phyloP scores from a whole-genome alignment of 2,329 filamentous ascomycete species.

The Blumeria graminis region DNA sequence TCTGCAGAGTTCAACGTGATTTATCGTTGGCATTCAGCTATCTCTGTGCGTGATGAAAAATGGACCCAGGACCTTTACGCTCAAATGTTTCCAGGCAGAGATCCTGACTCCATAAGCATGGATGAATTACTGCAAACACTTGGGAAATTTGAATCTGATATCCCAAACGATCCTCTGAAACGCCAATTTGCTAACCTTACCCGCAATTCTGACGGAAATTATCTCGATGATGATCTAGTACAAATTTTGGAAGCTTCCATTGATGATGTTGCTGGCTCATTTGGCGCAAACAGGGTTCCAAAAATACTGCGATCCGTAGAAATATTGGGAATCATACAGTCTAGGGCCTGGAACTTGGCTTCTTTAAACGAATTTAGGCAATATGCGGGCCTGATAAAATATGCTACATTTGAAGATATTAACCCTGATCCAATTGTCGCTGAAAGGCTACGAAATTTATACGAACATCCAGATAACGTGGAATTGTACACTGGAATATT shows the following conservation, averaged over 20 bases:
- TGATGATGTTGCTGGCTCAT: constrained; percentile 49
- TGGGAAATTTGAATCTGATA: constrained; percentile 32
- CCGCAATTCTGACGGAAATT: constrained; percentile 40
- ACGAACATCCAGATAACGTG: constrained; percentile 31
- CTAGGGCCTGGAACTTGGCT: constrained; percentile 52
- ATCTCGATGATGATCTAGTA: constrained; percentile 54
- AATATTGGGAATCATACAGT: constrained; percentile 57
- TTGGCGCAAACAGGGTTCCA: constrained; percentile 52
- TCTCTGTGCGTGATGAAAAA: constrained; percentile 49
- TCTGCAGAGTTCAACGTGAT: constrained; percentile 77
- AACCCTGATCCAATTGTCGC: constrained; percentile 53
- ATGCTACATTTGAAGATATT: constrained; percentile 62
- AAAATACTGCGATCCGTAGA: constrained; percentile 51
- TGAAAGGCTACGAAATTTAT: constrained; percentile 38
- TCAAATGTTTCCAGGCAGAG: constrained; percentile 32
- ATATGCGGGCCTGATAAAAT: constrained; percentile 53
- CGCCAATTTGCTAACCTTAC: constrained; percentile 43
- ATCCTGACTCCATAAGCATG: constrained; percentile 24
- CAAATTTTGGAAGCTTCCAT: constrained; percentile 42
- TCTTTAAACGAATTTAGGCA: constrained; percentile 61
- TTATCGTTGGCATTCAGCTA: constrained; percentile 70
- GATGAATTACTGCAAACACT: constrained; percentile 38
- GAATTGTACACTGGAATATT: constrained; percentile 47
- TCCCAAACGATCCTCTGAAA: constrained; percentile 41
- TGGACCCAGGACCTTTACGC: constrained; percentile 53